Evolutionary conservation across 257 asterid genomes (phyloP).

Genomic region (Nicotiana undulata): DNA sequence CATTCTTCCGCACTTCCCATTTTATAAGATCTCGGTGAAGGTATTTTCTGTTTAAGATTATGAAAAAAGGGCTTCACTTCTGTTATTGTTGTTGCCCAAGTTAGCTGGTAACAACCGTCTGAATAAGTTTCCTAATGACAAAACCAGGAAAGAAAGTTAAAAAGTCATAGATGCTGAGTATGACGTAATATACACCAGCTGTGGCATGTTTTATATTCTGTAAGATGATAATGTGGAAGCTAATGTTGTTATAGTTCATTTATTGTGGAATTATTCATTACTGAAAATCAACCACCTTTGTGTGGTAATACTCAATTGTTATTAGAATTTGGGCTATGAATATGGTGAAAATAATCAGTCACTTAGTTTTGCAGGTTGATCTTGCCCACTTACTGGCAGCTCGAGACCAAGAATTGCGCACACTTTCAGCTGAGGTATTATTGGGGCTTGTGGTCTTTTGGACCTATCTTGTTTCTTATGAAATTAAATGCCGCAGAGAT

Average conservation of each 20-base stretch:
- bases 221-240: background rate
- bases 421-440: constrained; percentile 88
- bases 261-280: background rate
- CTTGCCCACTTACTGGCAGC: constrained; percentile 91
- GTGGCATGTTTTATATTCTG: background rate
- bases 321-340: background rate
- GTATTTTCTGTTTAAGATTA: background rate
- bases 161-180: background rate
- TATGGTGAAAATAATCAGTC: background rate
- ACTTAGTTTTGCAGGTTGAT: constrained; percentile 62
- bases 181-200: background rate
- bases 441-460: background rate
- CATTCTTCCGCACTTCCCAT: background rate
- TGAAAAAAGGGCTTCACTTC: background rate
- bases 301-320: background rate
- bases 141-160: background rate
- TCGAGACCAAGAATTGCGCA: constrained; percentile 95
- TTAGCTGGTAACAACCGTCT: background rate
- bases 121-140: background rate
- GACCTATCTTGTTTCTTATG: background rate
- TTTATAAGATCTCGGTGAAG: background rate
- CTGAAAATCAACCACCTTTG: background rate
- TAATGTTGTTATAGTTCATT: background rate
- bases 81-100: background rate
- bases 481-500: background rate